Percentiles rank a stretch among this genome's conserved stretches.
These are phyloP conservation scores for Zancudomyces culisetae DNA, from an alignment of 371 early-diverging fungal genomes.

Conservation along the genomic window DNA sequence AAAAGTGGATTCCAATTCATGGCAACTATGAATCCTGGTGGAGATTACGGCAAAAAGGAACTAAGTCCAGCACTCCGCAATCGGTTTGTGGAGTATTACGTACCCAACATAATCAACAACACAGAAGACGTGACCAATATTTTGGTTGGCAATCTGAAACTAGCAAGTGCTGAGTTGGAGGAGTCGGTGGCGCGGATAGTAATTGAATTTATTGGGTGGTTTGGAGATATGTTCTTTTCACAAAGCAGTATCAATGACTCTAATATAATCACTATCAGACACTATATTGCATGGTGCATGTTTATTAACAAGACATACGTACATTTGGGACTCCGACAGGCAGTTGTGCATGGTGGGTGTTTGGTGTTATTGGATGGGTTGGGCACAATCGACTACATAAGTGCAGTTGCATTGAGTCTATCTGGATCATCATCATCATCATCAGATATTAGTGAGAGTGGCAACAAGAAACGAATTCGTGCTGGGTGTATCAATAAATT, in stretches of 20 bases:
- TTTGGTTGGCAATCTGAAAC: constrained; percentile 37
- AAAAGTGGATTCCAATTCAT: constrained; percentile 72
- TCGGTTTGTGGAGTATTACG: constrained; percentile 99
- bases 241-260: background rate
- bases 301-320: constrained; percentile 41
- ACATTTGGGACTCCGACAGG: constrained; percentile 26
- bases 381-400: constrained; percentile 59
- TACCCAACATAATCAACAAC: constrained; percentile 66
- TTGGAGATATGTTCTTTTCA: constrained; percentile 2
- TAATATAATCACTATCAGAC: constrained; percentile 55
- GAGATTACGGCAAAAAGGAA: constrained; percentile 99
- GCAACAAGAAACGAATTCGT: background rate
- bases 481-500: background rate
- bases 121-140: constrained; percentile 56
- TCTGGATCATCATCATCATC: background rate
- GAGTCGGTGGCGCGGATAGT: constrained; percentile 6
- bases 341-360: constrained; percentile 83
- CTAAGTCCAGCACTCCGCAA: constrained; percentile 97
- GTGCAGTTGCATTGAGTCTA: background rate
- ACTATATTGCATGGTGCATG: constrained; percentile 81
- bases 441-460: background rate
- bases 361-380: constrained; percentile 86
- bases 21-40: constrained; percentile 99
- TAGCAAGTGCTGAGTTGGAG: background rate
- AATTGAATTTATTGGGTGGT: constrained; percentile 35